Percentiles rank a stretch among this genome's conserved stretches.
phyloP scores from a whole-genome alignment of 1,284 basidiomycete genomes.

The Trichosporon coremiiforme region DNA sequence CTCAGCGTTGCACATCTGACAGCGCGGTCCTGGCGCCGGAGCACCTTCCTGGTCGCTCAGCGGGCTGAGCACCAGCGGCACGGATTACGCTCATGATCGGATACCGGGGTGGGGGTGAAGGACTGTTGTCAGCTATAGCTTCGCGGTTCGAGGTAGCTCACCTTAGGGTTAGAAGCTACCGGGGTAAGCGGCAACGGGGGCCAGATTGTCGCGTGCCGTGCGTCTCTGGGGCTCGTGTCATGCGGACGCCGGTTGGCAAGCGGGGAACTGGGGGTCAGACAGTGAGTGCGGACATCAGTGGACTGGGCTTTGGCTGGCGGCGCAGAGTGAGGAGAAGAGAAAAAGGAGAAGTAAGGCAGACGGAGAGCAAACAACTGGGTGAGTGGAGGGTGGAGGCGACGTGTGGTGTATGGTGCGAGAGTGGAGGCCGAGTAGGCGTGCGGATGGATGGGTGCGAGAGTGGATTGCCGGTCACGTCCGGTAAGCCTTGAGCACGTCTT shows the following conservation, averaged over 20 bases:
- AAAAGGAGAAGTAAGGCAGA: too few species aligned
- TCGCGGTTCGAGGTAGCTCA: neutral
- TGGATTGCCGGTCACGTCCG: neutral
- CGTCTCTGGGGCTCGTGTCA: slow-evolving; percentile 25
- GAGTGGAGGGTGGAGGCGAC: too few species aligned
- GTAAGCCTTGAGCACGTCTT: neutral
- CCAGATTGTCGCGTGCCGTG: slow-evolving; percentile 10
- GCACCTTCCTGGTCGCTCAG: slow-evolving; percentile 23
- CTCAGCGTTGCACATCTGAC: slow-evolving; percentile 17
- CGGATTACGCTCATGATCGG: slow-evolving; percentile 28
- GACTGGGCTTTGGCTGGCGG: slow-evolving; percentile 7
- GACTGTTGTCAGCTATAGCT: slow-evolving; percentile 25
- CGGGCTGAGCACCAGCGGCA: slow-evolving; percentile 22
- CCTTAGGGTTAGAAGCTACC: slow-evolving; percentile 33
- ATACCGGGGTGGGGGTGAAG: slow-evolving; percentile 27
- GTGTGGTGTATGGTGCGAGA: neutral
- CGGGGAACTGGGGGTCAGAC: neutral
- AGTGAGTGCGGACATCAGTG: neutral
- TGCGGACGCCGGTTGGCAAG: slow-evolving; percentile 12
- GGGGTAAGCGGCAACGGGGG: slow-evolving; percentile 12
- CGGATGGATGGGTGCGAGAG: neutral
- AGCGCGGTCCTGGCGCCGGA: slow-evolving; percentile 24
- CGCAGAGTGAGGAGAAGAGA: slow-evolving; percentile 13
- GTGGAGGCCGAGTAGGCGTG: neutral
- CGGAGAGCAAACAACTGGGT: too few species aligned